Base-by-base conservation (phyloP, 139 green algal species). In the Chlamydomonas sphaeroides region DNA sequence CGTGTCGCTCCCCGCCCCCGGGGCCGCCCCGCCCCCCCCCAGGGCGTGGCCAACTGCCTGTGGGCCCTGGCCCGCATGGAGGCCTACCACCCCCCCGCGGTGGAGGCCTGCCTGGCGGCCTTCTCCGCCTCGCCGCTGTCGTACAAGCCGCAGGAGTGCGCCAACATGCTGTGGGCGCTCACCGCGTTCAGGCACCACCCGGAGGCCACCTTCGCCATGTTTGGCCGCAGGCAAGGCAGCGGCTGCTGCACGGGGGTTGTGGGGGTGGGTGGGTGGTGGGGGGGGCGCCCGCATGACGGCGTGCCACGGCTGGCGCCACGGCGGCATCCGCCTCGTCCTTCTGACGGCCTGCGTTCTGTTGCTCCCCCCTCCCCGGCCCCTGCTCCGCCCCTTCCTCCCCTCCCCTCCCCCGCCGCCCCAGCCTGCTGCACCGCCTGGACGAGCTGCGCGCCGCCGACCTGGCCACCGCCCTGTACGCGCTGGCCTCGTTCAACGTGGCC, bases 121-220 rank as follows among this genome's bases (percentile, higher is more conserved):
- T 85, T 84, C 53, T 42, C 39, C 36, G 23, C 51, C 33, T 21
- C 38, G 15, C 35, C 63, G 1, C 49, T 56, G 36, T 10, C 45
- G 26, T 87, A 84, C 81, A 83, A 85, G 53, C 62, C 77, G 30
- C 81, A 88, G 77, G 86, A 90, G 66, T 39, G 53, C 7, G 77
- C 69, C 56, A 87, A 87, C 78, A n/a, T 90, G 74, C 42, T 88
- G 76, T 87, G 75, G 82, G 76, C 80, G 11, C 56, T 80, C 25
- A 74, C 81, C 30, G 62, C 63, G 20, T 68, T 83, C 35, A 33
- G 86, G 17, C 80, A 84, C 83, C 83, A 88, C 67, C 68, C 82
- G 15, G 81, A 86, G 72, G 71, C 14, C 26, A 28, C 33, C 11
- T 70, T 88, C 20, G 59, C 49, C 2, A 10, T 68, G 11, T 63